Base-by-base conservation (phyloP, 176 grass and related monocot genomes). In the Coix lacrymajobi region DNA sequence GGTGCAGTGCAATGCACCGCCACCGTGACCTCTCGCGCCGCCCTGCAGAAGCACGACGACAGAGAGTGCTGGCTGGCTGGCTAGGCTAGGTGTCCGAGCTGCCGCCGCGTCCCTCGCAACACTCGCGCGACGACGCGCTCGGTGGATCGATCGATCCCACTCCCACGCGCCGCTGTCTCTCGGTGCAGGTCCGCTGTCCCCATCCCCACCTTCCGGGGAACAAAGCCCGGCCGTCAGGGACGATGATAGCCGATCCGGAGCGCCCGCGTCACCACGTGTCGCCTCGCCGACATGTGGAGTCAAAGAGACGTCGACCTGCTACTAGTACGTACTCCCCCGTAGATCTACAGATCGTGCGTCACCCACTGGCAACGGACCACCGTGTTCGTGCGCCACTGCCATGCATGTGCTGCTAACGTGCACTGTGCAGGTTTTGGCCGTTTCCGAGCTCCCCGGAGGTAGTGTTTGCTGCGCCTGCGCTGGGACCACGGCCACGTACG, bases 401-500 rank as follows among this genome's bases (percentile, higher is more conserved):
- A 77, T 33, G 72, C 19, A 56, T 45, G 64, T 43, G 44, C 58
- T 43, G 44, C 58, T 11, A 57, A 16, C 63, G 34, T 22, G 45
- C 45, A 75, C 69, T 45, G 40, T 71, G 40, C 69, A 44, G 40
- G 40, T 26, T 19, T 74, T 73, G 43, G 57, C 44, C 44, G 33
- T 25, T 54, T 51, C 41, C 43, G 58, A 62, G 12, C 58, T 30
- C 38, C 38, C 39, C 8, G 39, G 10, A 41, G 10, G 9, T 41
- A 4, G 2, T 33, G 33, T 4, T 33, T 2, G 33, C 33, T 33
- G 10, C 39, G 39, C 39, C 39, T 11, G 39, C 39, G 10, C 3
- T 36, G 52, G 84, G 33, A 73, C 76, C 66, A 49, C 67, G 20
- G n/a, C 66, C n/a, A n/a, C n/a, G n/a, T n/a, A n/a, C n/a, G n/a